Evolutionary conservation across 2,329 filamentous ascomycete genomes (phyloP), one percentile per base, ranked within the genome.

Genomic region (Moelleriella libera): DNA sequence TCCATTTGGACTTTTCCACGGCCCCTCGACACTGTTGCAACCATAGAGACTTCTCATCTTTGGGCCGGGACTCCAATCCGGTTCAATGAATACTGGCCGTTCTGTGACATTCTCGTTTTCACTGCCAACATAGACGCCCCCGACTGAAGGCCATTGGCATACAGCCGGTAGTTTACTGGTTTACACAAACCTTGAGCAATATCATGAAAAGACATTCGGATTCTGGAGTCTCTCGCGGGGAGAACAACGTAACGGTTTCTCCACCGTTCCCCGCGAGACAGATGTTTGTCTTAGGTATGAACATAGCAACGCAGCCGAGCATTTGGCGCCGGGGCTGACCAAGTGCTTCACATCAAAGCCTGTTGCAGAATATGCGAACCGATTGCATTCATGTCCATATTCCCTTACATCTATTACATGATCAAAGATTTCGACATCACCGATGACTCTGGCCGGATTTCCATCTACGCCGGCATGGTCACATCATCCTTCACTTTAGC

Each of bases 381-480:
- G 46, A 97, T 98, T 64, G 92, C 92, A 5, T 97, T 98, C 74
- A 97, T 96, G 88, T 96, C 89, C 47, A 96, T 97, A 57, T 97
- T 98, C 63, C 92, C 92, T 1, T 98, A 97, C 66, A 88, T 94
- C 57, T 97, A 95, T 70, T 90, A 85, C 71, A 97, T 98, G 92
- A 84, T 97, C 56, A 75, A 88, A 58, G 88, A 88, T 51, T 97
- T 97, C 67, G 74, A 85, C 58, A 82, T 95, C 61, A 86, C 88
- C 52, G 73, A 86, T 44, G 80, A 88, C 60, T 72, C 84, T 52
- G 81, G 76, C 57, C 80, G 85, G 61, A 94, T 96, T 55, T 86
- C 89, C 11, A 79, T 96, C 48, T 97, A 95, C 64, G 88, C 88
- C 30, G 90, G 92, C 58, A 86, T 96, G 80, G 88, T 97, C 52